These are phyloP conservation scores for Suillus americanus DNA, from an alignment of 768 basidiomycete species.

Conservation along the genomic window DNA sequence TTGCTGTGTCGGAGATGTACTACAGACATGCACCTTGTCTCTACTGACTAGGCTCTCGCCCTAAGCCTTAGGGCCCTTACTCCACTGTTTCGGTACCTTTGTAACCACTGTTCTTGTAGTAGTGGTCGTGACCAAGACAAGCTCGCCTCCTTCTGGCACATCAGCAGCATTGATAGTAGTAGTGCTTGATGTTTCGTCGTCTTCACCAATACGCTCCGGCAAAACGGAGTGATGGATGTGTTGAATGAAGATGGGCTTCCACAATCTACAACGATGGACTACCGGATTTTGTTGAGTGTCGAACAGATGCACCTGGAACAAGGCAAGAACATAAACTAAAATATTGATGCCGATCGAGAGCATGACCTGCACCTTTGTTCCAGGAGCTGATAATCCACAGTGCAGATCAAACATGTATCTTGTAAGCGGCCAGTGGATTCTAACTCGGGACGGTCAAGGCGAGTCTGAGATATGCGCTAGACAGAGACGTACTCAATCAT, in stretches of 20 bases:
- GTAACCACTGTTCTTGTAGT: not conserved
- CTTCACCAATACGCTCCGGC: not conserved
- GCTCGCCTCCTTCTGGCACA: not conserved
- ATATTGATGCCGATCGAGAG: not conserved
- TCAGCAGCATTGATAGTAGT: not conserved
- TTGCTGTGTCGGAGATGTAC: no score
- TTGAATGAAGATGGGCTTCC: not conserved
- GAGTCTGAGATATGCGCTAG: not conserved
- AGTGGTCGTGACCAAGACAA: not conserved
- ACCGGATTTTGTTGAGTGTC: no score
- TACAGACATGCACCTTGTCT: not conserved
- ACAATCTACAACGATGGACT: not conserved
- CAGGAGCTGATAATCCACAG: slow-evolving; percentile 24
- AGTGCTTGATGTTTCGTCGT: not conserved
- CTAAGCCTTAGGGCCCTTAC: not conserved
- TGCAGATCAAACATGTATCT: slow-evolving; percentile 28
- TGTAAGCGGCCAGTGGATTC: slow-evolving; percentile 31
- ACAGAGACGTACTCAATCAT: slow-evolving; percentile 23
- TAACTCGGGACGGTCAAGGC: slow-evolving; percentile 4
- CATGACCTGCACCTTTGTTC: slow-evolving; percentile 24
- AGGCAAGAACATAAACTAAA: not conserved
- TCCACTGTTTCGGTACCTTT: not conserved
- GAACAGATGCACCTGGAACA: not conserved
- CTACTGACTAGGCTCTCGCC: not conserved
- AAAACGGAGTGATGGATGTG: not conserved